phyloP scores from a whole-genome alignment of 2,329 filamentous ascomycete species.

The Fusarium bulbicola region DNA sequence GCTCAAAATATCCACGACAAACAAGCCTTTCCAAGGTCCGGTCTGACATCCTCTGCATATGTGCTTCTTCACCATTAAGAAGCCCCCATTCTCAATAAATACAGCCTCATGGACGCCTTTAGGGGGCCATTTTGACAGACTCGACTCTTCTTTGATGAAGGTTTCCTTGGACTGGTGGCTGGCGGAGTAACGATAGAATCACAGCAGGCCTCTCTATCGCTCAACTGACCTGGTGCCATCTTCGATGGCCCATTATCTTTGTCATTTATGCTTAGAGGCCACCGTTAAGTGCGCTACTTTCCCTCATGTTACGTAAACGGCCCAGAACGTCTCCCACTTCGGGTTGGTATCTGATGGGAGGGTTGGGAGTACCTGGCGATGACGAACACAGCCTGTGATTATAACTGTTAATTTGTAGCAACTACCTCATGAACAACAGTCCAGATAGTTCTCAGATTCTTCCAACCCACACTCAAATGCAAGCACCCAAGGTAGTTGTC shows the following conservation, averaged over 20 bases:
- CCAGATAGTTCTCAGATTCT: neutral
- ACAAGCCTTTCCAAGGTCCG: neutral
- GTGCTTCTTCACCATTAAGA: neutral
- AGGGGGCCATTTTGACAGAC: neutral
- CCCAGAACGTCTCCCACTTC: neutral
- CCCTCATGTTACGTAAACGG: neutral
- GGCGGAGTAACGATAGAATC: neutral
- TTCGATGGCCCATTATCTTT: neutral
- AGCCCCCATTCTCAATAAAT: too few relatives aligned
- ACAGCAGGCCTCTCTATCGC: neutral
- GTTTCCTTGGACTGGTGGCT: neutral
- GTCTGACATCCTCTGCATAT: neutral
- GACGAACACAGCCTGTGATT: neutral
- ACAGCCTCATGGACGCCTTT: neutral
- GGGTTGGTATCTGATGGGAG: neutral
- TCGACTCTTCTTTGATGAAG: neutral
- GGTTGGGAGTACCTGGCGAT: neutral
- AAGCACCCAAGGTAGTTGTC: neutral
- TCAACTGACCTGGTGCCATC: neutral
- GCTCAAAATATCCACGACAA: neutral
- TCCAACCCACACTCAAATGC: neutral
- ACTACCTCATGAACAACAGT: neutral
- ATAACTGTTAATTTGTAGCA: neutral
- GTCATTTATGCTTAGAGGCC: neutral
- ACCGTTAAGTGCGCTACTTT: too few relatives aligned